A percentile compares a stretch with the other conserved stretches of the same genome.
phyloP scores from a whole-genome alignment of 78 protist genomes.

The Polysphondylium violaceum region DNA sequence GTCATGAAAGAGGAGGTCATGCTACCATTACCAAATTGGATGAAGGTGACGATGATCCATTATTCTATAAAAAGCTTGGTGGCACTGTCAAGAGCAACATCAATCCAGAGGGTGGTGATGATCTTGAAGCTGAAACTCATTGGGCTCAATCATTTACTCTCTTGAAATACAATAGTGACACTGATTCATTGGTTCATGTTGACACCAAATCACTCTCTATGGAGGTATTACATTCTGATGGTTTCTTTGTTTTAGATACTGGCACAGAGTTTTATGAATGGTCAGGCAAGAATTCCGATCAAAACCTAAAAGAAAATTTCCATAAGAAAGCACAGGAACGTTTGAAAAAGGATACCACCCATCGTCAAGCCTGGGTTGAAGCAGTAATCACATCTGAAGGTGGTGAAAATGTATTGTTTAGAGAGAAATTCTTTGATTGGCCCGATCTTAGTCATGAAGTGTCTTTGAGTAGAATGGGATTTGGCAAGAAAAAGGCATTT shows the following conservation, averaged over 20 bases:
- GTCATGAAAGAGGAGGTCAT: constrained; percentile 71
- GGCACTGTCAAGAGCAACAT: constrained; percentile 5
- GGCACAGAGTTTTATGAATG: constrained; percentile 62
- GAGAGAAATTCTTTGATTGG: constrained; percentile 81
- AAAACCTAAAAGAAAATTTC: constrained; percentile 19
- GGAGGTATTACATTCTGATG: constrained; percentile 32
- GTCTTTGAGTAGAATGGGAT: constrained; percentile 53
- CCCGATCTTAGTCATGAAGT: constrained; percentile 75
- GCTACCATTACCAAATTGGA: constrained; percentile 55
- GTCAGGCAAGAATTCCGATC: constrained; percentile 66
- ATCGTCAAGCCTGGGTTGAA: constrained; percentile 53
- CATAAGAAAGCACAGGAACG: constrained; percentile 37
- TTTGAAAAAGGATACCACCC: not conserved
- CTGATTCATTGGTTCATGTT: not conserved
- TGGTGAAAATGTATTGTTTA: constrained; percentile 73
- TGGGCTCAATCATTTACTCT: constrained; percentile 35
- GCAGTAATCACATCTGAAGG: constrained; percentile 60
- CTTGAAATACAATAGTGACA: not conserved
- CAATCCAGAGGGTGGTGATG: constrained; percentile 71
- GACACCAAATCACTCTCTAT: constrained; percentile 9
- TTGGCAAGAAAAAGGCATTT: constrained; percentile 39
- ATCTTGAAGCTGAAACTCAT: constrained; percentile 40
- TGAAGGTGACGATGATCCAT: constrained; percentile 40
- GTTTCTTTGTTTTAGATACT: constrained; percentile 48
- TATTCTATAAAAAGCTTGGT: constrained; percentile 1